phyloP scores from a whole-genome alignment of 805 yeast species.

The Cyberlindnera mrakii region DNA sequence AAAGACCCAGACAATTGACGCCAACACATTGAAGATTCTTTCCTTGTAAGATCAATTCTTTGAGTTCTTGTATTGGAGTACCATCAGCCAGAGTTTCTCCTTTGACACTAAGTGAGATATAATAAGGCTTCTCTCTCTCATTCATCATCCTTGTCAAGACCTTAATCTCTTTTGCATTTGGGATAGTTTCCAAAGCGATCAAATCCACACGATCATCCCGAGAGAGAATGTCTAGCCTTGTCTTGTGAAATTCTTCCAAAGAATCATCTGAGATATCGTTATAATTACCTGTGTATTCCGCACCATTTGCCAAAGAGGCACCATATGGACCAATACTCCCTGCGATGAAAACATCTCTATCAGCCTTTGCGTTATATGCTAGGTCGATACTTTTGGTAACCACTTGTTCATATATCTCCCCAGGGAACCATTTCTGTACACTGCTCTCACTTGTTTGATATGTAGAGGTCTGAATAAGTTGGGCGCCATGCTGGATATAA shows the following conservation, averaged over 20 bases:
- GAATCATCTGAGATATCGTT: constrained; percentile 29
- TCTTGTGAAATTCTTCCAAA: constrained; percentile 45
- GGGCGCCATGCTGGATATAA: constrained; percentile 50
- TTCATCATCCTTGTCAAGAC: constrained; percentile 39
- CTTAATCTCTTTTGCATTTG: constrained; percentile 50
- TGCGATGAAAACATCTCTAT: constrained; percentile 29
- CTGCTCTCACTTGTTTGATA: constrained; percentile 39
- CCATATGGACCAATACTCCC: constrained; percentile 81
- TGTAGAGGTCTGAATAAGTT: constrained; percentile 46
- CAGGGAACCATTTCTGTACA: constrained; percentile 31
- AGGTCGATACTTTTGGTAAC: constrained; percentile 13
- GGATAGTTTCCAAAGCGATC: constrained; percentile 69
- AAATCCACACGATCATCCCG: constrained; percentile 42
- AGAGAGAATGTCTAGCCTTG: constrained; percentile 35
- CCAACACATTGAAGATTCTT: constrained; percentile 39
- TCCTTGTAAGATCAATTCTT: constrained; percentile 14
- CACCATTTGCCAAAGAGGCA: constrained; percentile 58
- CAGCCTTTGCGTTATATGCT: constrained; percentile 7
- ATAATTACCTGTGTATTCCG: constrained; percentile 72
- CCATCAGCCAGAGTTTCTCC: constrained; percentile 44
- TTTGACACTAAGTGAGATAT: constrained; percentile 37
- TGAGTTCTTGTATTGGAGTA: constrained; percentile 31
- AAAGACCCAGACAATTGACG: constrained; percentile 58
- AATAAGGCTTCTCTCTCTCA: constrained; percentile 36
- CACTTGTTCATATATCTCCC: constrained; percentile 2